Evolutionary conservation across 805 yeast genomes (phyloP).

Genomic region (Wickerhamomyces queroliae): DNA sequence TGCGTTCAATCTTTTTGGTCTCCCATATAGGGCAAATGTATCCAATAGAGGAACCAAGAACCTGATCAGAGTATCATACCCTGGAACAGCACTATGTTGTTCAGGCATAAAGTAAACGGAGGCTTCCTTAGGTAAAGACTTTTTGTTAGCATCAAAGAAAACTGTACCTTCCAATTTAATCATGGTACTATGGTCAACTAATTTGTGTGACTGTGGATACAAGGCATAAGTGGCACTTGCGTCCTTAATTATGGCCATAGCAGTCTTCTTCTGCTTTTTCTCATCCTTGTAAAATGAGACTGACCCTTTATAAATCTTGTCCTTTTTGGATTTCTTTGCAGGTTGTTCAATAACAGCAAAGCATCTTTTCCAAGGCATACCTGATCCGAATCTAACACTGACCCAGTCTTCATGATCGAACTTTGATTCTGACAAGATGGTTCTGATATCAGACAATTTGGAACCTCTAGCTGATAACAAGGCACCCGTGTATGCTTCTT

Average conservation of each 20-base stretch:
- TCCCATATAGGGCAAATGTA: conserved; percentile 73
- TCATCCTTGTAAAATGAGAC: conserved; percentile 73
- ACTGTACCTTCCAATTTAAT: conserved; percentile 85
- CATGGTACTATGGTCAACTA: conserved; percentile 84
- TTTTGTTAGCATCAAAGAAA: conserved; percentile 43
- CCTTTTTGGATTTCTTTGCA: conserved; percentile 36
- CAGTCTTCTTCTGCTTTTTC: conserved; percentile 61
- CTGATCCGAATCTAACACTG: conserved; percentile 89
- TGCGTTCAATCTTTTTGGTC: conserved; percentile 71
- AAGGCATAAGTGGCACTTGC: conserved; percentile 79
- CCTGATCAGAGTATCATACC: conserved; percentile 79
- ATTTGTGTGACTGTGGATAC: conserved; percentile 79
- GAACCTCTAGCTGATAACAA: conserved; percentile 88
- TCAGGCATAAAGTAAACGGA: conserved; percentile 80
- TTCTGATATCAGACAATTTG: conserved; percentile 77
- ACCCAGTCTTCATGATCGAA: conserved; percentile 92
- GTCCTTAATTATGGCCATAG: conserved; percentile 72
- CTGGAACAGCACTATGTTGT: conserved; percentile 75
- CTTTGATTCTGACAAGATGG: conserved; percentile 79
- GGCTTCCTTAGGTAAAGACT: conserved; percentile 46
- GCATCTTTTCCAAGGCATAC: conserved; percentile 97
- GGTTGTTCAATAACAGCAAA: conserved; percentile 85
- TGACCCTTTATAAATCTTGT: conserved; percentile 31
- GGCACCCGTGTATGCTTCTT: conserved; percentile 97
- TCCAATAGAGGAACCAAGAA: conserved; percentile 72